Conservation (phyloP, 2,329 filamentous ascomycete species). For the Colletotrichum simmondsii region DNA sequence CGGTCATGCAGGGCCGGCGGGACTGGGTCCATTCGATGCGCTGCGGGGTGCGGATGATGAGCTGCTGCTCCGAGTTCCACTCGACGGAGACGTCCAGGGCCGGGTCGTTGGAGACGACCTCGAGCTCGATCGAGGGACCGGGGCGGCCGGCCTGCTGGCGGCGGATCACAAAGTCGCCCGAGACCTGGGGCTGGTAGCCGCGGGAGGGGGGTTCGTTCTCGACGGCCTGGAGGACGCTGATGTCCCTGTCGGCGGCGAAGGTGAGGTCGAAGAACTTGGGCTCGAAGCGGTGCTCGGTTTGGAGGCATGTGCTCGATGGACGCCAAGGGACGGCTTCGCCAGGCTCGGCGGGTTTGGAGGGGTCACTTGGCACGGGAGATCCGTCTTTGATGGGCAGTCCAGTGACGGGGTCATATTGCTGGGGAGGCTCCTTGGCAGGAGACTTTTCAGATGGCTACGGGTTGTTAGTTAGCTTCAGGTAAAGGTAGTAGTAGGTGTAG, state of each 20-base stretch:
- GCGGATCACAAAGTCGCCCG: constrained; percentile 58
- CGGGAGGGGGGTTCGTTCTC: constrained; percentile 35
- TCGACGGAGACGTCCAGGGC: constrained; percentile 47
- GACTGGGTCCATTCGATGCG: constrained; percentile 41
- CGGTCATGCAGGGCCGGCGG: constrained; percentile 56
- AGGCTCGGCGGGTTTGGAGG: constrained; percentile 6
- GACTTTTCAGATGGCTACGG: background rate
- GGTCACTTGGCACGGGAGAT: constrained; percentile 2
- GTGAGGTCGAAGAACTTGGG: constrained; percentile 42
- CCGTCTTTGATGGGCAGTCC: constrained; percentile 27
- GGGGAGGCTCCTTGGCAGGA: constrained; percentile 18
- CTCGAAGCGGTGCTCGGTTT: constrained; percentile 40
- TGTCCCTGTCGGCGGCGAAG: constrained; percentile 47
- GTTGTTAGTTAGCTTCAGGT: background rate
- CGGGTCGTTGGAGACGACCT: constrained; percentile 58
- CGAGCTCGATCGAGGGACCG: constrained; percentile 52
- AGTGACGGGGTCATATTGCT: constrained; percentile 26
- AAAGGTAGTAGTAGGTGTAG: background rate
- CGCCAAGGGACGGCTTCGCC: constrained; percentile 22
- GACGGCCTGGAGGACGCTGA: constrained; percentile 54
- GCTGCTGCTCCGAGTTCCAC: constrained; percentile 49
- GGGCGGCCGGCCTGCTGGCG: constrained; percentile 44
- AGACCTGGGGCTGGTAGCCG: constrained; percentile 49
- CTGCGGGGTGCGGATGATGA: constrained; percentile 53
- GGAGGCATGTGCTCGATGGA: constrained; percentile 11